Evolutionary conservation across 345 rosid genomes (phyloP), one percentile per base, ranked within the genome.

Genomic region (Eucalyptus cloeziana): DNA sequence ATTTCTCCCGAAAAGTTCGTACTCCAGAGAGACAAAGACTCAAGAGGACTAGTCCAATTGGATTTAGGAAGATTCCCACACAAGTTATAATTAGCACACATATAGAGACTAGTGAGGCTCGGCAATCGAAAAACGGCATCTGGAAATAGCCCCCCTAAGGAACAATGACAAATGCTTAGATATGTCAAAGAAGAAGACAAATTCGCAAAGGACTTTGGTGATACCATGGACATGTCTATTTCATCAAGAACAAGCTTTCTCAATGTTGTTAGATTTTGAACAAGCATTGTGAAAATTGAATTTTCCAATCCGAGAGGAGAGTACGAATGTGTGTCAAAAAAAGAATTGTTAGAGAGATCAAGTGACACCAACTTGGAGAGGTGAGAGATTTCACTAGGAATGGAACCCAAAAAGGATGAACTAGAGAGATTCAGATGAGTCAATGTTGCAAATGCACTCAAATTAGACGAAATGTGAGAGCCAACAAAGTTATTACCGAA

Each of bases 51-150:
- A 10, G 31, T 83, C 86, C 86, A 83, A 44, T 83, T 45, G n/a
- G 31, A 83, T 50, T n/a, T 50, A 4, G 51, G 51, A 56, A 56
- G 27, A 56, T 22, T 9, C 5, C 62, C 27, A 1, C 13, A 56
- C 62, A 56, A 2, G 3, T 40, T 2, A 22, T 6, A 0, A 56
- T 56, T 56, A 0, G 0, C 0, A 22, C 12, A 4, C 24, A 56
- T 3, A 56, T 56, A 5, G 3, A 56, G 27, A 56, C 5, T 22
- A 10, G 62, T 56, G 11, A 56, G 30, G 62, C 27, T 9, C 12
- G 62, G 12, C 4, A 56, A 56, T 56, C 3, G 62, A 56, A 56
- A 56, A 24, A 56, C 0, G 8, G 47, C 1, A 15, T 24, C 5
- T 5, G 86, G 86, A 83, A 83, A 45, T 22, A 5, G 45, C 52